Evolutionary conservation across 2,329 filamentous ascomycete genomes (phyloP).

Genomic region (Aspergillus unguis): DNA sequence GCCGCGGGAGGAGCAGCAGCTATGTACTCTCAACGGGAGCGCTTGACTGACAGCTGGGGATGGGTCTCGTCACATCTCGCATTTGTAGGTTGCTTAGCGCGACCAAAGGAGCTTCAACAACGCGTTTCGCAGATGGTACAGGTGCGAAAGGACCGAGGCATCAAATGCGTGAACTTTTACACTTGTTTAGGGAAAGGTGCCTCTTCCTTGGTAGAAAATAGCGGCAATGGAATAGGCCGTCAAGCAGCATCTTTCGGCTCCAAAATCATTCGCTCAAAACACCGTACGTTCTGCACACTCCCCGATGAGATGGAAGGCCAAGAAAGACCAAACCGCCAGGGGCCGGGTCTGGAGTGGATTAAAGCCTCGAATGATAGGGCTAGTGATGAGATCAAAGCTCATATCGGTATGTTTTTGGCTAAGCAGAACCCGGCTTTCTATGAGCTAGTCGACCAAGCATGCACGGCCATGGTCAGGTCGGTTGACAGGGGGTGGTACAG

Average conservation of each 20-base stretch:
- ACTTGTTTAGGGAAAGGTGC: constrained; percentile 74
- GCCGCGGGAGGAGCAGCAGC: constrained; percentile 79
- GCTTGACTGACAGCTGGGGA: constrained; percentile 68
- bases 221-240: constrained; percentile 4
- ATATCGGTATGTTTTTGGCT: constrained; percentile 55
- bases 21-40: constrained; percentile 79
- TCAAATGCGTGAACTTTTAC: constrained; percentile 85
- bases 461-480: constrained; percentile 37
- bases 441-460: constrained; percentile 37
- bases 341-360: constrained; percentile 57
- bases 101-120: constrained; percentile 75
- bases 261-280: constrained; percentile 46
- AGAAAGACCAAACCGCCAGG: constrained; percentile 19
- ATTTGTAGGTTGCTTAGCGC: constrained; percentile 85
- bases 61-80: constrained; percentile 91
- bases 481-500: constrained; percentile 42
- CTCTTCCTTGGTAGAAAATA: constrained; percentile 26
- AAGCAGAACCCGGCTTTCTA: constrained; percentile 46
- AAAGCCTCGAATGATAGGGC: constrained; percentile 75
- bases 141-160: constrained; percentile 60
- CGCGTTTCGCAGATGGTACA: constrained; percentile 67
- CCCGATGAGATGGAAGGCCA: constrained; percentile 53
- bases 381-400: constrained; percentile 73
- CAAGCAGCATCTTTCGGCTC: constrained; percentile 29
- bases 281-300: constrained; percentile 86